Base-by-base conservation (phyloP, 2,329 filamentous ascomycete species). In the Eurotiales sp. region DNA sequence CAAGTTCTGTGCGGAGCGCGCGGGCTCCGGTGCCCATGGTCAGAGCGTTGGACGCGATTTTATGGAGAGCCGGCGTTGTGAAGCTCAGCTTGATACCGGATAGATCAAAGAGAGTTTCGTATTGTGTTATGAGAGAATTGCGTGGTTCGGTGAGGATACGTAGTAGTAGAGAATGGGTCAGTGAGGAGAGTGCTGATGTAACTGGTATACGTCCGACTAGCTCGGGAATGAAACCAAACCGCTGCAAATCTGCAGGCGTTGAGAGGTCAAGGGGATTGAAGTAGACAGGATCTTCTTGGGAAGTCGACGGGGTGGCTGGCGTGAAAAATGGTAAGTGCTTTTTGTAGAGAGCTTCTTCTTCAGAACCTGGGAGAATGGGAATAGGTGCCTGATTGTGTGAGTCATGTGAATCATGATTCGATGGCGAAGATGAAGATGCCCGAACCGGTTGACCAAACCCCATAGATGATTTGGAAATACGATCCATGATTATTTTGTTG, bases 141-240 rank as follows among this genome's bases (percentile, higher is more conserved):
- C 88, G 84, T 1, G 93, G 93, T 66, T 97, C 92, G 0, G 90
- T 96, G 34, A 99, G 78, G 55, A 99, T 93, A 47, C 91, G 85
- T 47, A 92, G 83, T 11, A 99, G 82, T 53, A 83, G 74, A 15
- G 79, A 72, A 56, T 83, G 77, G 49, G 81, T 79, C 1, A 99
- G 78, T 0, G 90, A 85, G 12, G 88, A 86, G 0, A 99, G 80
- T 0, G 93, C 88, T 55, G 90, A 90, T 44, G 90, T 87, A 53
- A 96, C 89, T 47, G 95, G 92, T 43, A 99, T 84, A 15, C 93
- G 87, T n/a, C 93, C 93, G 48, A 97, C 87, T n/a, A 96, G 78
- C 71, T 96, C 91, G 0, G 91, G 91, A 49, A 96, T 96, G 64
- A 96, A 89, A 12, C 91, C 92, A 63, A 90, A 96, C 39, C 79